Percentiles rank a stretch among this genome's conserved stretches.
These are phyloP conservation scores for Salix viminalis DNA, from an alignment of 345 rosid species.

Conservation along the genomic window DNA sequence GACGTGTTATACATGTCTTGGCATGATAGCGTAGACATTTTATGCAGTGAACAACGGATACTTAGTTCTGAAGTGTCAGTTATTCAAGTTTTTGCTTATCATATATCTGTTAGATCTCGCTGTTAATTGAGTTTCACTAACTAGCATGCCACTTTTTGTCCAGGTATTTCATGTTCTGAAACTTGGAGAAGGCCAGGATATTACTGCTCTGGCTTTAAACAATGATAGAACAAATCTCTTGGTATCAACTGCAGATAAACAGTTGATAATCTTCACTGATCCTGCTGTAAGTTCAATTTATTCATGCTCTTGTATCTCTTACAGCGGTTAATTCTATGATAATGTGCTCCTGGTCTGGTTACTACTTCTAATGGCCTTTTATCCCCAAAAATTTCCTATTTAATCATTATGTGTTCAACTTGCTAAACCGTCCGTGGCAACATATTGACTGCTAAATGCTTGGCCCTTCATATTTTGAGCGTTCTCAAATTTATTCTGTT, in stretches of 20 bases:
- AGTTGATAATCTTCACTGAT: conserved; percentile 85
- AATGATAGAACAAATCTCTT: conserved; percentile 81
- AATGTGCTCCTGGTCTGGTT: not conserved
- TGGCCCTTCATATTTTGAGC: not conserved
- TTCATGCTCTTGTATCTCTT: not conserved
- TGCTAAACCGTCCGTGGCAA: not conserved
- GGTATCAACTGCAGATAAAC: conserved; percentile 87
- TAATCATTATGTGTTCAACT: not conserved
- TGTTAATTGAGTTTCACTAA: not conserved
- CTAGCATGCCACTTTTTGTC: conserved; percentile 11
- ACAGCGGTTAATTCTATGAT: not conserved
- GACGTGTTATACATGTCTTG: not conserved
- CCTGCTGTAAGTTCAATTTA: conserved; percentile 68
- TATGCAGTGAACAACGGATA: not conserved
- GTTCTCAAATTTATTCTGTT: not conserved
- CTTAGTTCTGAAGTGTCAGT: not conserved
- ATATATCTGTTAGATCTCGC: not conserved
- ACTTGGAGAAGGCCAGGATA: conserved; percentile 71
- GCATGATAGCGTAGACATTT: not conserved
- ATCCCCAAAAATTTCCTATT: not conserved
- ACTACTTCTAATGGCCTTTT: not conserved
- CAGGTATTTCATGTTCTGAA: conserved; percentile 76
- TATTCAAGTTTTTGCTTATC: not conserved
- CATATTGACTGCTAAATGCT: not conserved
- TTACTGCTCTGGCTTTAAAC: conserved; percentile 75